Evolutionary conservation across 148 eudicot species (phyloP), one percentile per base, ranked within the genome.

Genomic region (Dianthus caryophyllus): DNA sequence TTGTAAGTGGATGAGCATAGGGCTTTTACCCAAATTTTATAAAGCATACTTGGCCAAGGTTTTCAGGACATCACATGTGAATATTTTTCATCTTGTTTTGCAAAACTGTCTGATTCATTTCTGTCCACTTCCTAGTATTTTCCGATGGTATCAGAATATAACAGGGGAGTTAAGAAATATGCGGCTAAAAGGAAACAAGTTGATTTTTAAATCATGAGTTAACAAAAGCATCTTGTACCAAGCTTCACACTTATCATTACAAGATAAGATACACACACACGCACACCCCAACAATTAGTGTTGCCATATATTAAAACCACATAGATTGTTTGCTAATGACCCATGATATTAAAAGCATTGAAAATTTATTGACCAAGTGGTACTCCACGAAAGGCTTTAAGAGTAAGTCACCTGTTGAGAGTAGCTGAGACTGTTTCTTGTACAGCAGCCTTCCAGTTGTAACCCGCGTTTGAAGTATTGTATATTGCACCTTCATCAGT

Each of bases 351-450:
- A 41, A 41, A 41, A 9, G 44, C 44, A 9, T 41, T 33, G 39
- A 33, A 8, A 8, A 1, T 41, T 41, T 41, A 41, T 3, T 4
- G 44, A 41, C 44, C 8, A 4, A 41, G 44, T 41, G 39, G 8
- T 33, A 8, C 39, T 33, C 8, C 39, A 33, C 39, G 8, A 33
- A 20, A 43, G 63, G 58, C 22, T 59, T 25, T 69, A 55, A 50
- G 55, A 55, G 69, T 71, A 68, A 76, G 51, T 85, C 78, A 94
- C 98, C 98, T 84, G 79, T 94, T 94, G 66, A 94, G 87, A 78
- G 98, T 94, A 73, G 98, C 98, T 44, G 98, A 94, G 66, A 94
- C 98, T 68, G 96, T 90, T 76, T 94, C 98, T 79, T 90, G 98
- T 33, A 94, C 86, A 74, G 97, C 85, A 78, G 98, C 98, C 73